A percentile compares a stretch with the other conserved stretches of the same genome.
Evolutionary conservation across 192 early-diverging fungal genomes (phyloP).

Genomic region (Coemansia sp.): DNA sequence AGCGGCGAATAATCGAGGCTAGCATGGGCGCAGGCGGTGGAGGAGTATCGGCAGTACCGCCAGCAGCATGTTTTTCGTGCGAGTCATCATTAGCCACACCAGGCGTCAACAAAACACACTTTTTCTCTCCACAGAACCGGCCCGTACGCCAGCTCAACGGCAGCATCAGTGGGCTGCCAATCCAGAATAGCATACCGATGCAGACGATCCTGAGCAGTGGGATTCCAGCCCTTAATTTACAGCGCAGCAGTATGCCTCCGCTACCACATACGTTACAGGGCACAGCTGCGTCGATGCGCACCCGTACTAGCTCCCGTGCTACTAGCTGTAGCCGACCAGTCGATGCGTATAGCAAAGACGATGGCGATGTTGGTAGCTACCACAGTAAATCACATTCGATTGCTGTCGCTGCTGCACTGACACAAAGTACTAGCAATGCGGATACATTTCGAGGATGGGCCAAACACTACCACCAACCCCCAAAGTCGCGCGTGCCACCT

Average conservation of each 20-base stretch:
- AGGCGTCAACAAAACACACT: constrained; percentile 21
- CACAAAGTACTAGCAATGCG: not conserved
- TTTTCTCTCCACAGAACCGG: constrained; percentile 15
- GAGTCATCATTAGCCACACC: constrained; percentile 45
- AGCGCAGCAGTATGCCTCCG: constrained; percentile 36
- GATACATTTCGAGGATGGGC: not conserved
- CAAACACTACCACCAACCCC: not conserved
- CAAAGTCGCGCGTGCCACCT: not conserved
- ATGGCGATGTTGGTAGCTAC: not conserved
- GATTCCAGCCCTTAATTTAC: not conserved
- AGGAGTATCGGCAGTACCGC: not conserved
- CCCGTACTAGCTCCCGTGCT: constrained; percentile 16
- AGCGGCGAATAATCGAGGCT: constrained; percentile 39
- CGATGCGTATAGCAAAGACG: not conserved
- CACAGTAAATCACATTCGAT: not conserved
- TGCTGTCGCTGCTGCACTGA: not conserved
- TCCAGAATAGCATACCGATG: not conserved
- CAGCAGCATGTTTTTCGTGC: constrained; percentile 39
- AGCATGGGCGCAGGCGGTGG: constrained; percentile 10
- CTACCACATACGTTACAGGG: constrained; percentile 11
- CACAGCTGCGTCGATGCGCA: not conserved
- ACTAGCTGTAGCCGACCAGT: constrained; percentile 12
- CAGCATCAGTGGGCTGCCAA: constrained; percentile 5
- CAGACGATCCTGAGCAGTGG: not conserved
- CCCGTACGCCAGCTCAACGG: constrained; percentile 1